A percentile compares a stretch with the other conserved stretches of the same genome.
phyloP scores from a whole-genome alignment of 768 basidiomycete genomes.

The Candolleomyces efflorescens region DNA sequence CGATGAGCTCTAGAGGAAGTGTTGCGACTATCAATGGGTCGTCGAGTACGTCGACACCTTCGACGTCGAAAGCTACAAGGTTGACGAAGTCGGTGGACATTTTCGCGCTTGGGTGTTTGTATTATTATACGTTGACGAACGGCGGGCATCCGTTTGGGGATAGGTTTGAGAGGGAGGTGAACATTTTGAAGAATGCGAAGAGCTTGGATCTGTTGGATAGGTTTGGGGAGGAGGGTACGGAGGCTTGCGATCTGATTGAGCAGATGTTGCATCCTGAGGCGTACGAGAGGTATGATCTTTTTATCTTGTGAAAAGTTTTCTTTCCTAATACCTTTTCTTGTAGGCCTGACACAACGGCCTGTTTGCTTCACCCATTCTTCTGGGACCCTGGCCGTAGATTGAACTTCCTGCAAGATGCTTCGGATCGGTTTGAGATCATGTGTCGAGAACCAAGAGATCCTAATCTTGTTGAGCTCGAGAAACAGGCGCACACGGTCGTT shows the following conservation, averaged over 20 bases:
- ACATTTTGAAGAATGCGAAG: constrained; percentile 84
- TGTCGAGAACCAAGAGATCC: constrained; percentile 85
- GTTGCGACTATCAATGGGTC: constrained; percentile 43
- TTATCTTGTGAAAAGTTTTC: neutral
- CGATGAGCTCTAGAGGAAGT: constrained; percentile 65
- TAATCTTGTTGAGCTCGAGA: constrained; percentile 72
- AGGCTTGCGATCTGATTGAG: constrained; percentile 77
- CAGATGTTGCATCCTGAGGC: constrained; percentile 80
- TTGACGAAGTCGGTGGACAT: constrained; percentile 96
- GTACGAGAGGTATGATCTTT: constrained; percentile 55
- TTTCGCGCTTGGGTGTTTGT: constrained; percentile 93
- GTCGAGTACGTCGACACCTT: constrained; percentile 19
- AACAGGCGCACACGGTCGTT: constrained; percentile 62
- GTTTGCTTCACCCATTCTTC: constrained; percentile 92
- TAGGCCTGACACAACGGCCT: constrained; percentile 86
- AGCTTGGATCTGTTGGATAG: constrained; percentile 64
- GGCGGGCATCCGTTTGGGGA: constrained; percentile 95
- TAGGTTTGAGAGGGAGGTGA: constrained; percentile 87
- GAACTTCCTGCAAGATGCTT: constrained; percentile 94
- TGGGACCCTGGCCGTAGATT: constrained; percentile 87
- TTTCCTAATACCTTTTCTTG: constrained; percentile 1
- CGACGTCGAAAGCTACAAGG: constrained; percentile 48
- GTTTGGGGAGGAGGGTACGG: constrained; percentile 92
- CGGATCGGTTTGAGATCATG: constrained; percentile 98
- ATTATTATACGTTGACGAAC: constrained; percentile 87